These are phyloP conservation scores for Limtongia smithiae DNA, from an alignment of 805 yeast species.

Conservation along the genomic window DNA sequence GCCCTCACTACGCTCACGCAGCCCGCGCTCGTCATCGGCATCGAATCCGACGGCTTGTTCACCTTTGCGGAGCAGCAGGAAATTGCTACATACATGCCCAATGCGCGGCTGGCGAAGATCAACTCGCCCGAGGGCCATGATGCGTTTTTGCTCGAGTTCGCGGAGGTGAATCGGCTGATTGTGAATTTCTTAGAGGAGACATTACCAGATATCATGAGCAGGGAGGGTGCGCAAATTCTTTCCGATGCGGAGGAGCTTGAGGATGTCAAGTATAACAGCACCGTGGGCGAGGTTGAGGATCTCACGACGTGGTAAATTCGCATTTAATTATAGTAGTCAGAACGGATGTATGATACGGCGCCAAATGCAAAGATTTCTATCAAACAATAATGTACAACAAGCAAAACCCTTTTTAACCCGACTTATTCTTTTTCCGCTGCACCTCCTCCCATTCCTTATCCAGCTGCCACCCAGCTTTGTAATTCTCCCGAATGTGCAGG, in stretches of 20 bases:
- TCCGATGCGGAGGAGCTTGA: constrained; percentile 32
- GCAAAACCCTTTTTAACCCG: background rate
- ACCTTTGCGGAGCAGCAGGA: constrained; percentile 88
- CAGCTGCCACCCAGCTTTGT: constrained; percentile 63
- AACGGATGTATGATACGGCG: no score
- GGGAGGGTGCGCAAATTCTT: constrained; percentile 42
- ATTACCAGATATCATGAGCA: constrained; percentile 56
- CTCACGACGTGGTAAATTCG: constrained; percentile 78
- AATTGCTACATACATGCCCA: constrained; percentile 69
- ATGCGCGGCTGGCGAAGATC: constrained; percentile 63
- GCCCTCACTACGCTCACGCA: constrained; percentile 60
- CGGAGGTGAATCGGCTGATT: constrained; percentile 68
- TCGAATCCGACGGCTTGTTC: constrained; percentile 87
- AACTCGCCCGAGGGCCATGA: constrained; percentile 97
- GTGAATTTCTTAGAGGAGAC: constrained; percentile 58
- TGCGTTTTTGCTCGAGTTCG: constrained; percentile 89
- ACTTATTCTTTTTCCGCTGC: constrained; percentile 29
- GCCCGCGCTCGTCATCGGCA: constrained; percentile 84
- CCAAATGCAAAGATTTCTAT: background rate
- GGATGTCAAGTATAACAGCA: constrained; percentile 54
- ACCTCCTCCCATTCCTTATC: constrained; percentile 65
- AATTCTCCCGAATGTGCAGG: constrained; percentile 84
- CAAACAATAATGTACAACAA: constrained; percentile 27
- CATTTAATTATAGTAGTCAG: no score
- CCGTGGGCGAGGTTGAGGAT: constrained; percentile 87